phyloP scores from a whole-genome alignment of 768 basidiomycete genomes.

The Guyanaporus albipodus region DNA sequence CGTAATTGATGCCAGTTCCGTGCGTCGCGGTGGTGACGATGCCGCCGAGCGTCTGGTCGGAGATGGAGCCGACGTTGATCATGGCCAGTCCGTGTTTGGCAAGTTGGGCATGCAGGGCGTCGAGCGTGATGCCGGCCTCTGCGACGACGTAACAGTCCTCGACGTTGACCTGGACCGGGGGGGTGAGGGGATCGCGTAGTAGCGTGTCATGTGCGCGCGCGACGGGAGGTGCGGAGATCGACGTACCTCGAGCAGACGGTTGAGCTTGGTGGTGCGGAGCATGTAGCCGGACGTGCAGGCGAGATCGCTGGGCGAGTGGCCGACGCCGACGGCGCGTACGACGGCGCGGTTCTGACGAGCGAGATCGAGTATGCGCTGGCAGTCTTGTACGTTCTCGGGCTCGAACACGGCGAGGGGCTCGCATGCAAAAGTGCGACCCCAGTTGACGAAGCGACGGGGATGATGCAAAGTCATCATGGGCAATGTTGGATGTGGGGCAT shows the following conservation, averaged over 20 bases:
- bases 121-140: constrained; percentile 76
- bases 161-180: constrained; percentile 56
- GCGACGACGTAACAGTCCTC: constrained; percentile 65
- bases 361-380: constrained; percentile 73
- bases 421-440: constrained; percentile 80
- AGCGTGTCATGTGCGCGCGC: too few species aligned
- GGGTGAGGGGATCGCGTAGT: too few species aligned
- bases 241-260: constrained; percentile 73
- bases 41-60: constrained; percentile 92
- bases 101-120: constrained; percentile 67
- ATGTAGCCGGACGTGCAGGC: constrained; percentile 87
- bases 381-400: constrained; percentile 66
- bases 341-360: constrained; percentile 67
- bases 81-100: constrained; percentile 71
- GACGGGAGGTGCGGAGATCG: constrained; percentile 3
- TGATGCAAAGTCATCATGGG: too few species aligned
- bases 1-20: constrained; percentile 78
- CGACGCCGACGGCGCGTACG: constrained; percentile 82
- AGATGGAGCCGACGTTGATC: constrained; percentile 92
- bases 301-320: constrained; percentile 91
- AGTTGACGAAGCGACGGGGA: constrained; percentile 62
- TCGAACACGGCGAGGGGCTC: constrained; percentile 68
- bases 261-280: constrained; percentile 72
- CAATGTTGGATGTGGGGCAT: too few species aligned
- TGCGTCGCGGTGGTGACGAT: constrained; percentile 93